These are phyloP conservation scores for Saccharata proteae DNA, from an alignment of 2,329 filamentous ascomycete genomes.

Conservation along the genomic window DNA sequence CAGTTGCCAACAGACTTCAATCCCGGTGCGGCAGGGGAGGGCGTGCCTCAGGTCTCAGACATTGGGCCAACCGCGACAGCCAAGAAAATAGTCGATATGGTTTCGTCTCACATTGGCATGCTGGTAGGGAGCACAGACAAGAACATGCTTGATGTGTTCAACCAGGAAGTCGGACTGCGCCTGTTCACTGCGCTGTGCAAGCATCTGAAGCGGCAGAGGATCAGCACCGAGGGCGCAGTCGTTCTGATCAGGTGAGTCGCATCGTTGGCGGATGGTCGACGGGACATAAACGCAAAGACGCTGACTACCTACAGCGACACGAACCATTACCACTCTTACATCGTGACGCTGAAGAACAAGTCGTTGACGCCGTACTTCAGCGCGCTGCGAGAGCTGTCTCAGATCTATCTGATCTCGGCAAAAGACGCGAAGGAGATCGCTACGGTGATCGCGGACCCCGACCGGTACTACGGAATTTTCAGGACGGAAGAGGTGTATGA, in stretches of 20 bases:
- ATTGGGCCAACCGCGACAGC: slow-evolving; percentile 72
- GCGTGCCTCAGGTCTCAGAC: slow-evolving; percentile 31
- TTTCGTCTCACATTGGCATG: slow-evolving; percentile 84
- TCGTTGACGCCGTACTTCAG: slow-evolving; percentile 83
- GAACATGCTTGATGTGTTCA: slow-evolving; percentile 96
- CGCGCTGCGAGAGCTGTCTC: slow-evolving; percentile 79
- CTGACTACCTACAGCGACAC: slow-evolving; percentile 57
- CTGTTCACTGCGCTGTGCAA: slow-evolving; percentile 90
- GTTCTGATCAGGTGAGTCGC: slow-evolving; percentile 60
- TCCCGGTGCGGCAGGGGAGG: slow-evolving; percentile 37
- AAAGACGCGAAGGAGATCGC: slow-evolving; percentile 88
- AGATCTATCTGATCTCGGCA: slow-evolving; percentile 88
- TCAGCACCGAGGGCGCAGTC: slow-evolving; percentile 80
- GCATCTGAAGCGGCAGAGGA: slow-evolving; percentile 88
- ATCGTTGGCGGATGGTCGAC: not conserved
- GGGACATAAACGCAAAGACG: not conserved
- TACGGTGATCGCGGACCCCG: slow-evolving; percentile 81
- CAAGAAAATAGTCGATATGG: slow-evolving; percentile 67
- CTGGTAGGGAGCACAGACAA: slow-evolving; percentile 92
- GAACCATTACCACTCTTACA: slow-evolving; percentile 82
- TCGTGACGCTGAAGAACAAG: slow-evolving; percentile 67
- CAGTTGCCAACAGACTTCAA: slow-evolving; percentile 87
- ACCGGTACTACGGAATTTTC: slow-evolving; percentile 85
- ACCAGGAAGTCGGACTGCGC: slow-evolving; percentile 88
- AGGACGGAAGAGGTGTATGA: slow-evolving; percentile 94